A percentile compares a stretch with the other conserved stretches of the same genome.
These are phyloP conservation scores for Cucumis hystrix DNA, from an alignment of 306 rosid species.

Conservation along the genomic window DNA sequence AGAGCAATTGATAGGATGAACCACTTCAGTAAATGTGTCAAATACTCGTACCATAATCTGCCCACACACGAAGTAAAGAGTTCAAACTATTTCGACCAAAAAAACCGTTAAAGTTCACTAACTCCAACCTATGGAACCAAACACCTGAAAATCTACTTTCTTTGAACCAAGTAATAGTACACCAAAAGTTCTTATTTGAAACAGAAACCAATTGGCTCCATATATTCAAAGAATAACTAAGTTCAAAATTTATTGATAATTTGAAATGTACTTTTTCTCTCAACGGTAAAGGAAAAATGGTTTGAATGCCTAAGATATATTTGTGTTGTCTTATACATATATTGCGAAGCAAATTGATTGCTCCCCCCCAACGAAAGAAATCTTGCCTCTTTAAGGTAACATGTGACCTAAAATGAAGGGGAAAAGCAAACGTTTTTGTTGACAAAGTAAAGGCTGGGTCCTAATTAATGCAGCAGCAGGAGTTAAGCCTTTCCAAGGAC, in stretches of 20 bases:
- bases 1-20: background rate
- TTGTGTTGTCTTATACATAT: background rate
- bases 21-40: background rate
- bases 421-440: background rate
- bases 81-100: too few relatives aligned
- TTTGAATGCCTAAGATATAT: background rate
- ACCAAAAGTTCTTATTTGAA: background rate
- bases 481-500: slow-evolving; percentile 7
- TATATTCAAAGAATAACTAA: background rate
- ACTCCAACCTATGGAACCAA: background rate
- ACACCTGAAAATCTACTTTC: background rate
- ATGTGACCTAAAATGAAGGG: background rate
- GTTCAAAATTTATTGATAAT: background rate
- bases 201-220: background rate
- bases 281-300: background rate
- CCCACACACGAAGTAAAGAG: too few relatives aligned
- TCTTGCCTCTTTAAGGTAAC: background rate
- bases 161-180: too few relatives aligned
- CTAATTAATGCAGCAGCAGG: background rate
- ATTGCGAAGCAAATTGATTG: background rate
- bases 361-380: background rate
- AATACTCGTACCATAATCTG: too few relatives aligned
- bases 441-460: background rate
- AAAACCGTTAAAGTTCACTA: too few relatives aligned
- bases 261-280: background rate